Evolutionary conservation across 495 filamentous ascomycete genomes (phyloP).

Genomic region (Astrothelium macrocarpum): DNA sequence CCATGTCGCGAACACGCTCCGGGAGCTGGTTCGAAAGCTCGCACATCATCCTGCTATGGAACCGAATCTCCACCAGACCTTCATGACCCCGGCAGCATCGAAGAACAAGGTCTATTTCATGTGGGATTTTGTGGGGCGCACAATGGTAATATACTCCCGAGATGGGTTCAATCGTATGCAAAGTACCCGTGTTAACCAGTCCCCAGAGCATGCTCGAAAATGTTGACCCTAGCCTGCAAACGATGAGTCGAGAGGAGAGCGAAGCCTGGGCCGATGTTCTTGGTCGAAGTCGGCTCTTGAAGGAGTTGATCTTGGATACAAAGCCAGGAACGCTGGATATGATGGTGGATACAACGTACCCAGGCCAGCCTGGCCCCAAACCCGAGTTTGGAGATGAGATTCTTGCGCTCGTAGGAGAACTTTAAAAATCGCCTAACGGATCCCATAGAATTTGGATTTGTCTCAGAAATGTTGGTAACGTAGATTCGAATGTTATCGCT

Average conservation of each 20-base stretch:
- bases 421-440: not conserved
- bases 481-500: not conserved
- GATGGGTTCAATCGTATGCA: not conserved
- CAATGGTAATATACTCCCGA: constrained; percentile 14
- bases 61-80: constrained; percentile 28
- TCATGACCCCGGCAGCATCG: constrained; percentile 27
- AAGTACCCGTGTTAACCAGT: not conserved
- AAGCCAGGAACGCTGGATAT: constrained; percentile 16
- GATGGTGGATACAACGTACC: constrained; percentile 19
- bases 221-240: constrained; percentile 5
- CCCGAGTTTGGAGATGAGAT: constrained; percentile 21
- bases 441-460: not conserved
- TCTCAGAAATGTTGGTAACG: not conserved
- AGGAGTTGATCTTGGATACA: constrained; percentile 15
- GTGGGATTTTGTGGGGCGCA: constrained; percentile 32
- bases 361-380: constrained; percentile 9
- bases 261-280: constrained; percentile 13
- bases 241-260: not conserved
- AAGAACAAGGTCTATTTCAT: constrained; percentile 34
- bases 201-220: constrained; percentile 2
- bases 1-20: constrained; percentile 9
- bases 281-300: constrained; percentile 8
- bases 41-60: constrained; percentile 31
- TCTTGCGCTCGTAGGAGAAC: constrained; percentile 7
- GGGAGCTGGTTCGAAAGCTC: constrained; percentile 23